Evolutionary conservation across 164 flowering plant genomes (phyloP), one percentile per base, ranked within the genome.

Genomic region (Vitis rupestris): DNA sequence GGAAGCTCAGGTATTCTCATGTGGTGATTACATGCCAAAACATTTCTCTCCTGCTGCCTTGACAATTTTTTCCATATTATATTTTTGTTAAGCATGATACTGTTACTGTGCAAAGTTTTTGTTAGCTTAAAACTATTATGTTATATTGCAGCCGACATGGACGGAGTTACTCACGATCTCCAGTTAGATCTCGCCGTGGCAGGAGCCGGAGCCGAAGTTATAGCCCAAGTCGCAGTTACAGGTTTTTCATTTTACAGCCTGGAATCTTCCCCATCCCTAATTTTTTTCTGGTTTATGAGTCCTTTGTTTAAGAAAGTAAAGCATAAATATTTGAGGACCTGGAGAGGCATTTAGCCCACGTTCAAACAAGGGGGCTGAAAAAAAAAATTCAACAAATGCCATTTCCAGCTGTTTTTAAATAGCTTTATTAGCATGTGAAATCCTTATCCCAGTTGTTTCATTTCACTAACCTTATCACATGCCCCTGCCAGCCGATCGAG

Each of bases 141-240:
- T 37, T 31, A 63, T 59, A 37, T 5, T 61, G 61, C 15, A 27
- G 55, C 72, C 78, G 87, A 50, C 83, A 78, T 10, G 89, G 80
- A 0, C 79, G 86, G 27, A 89, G 93, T 74, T 85, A 84, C 50
- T 86, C 93, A 10, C 82, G 91, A 15, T 90, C 97, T 19, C 92
- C 86, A 37, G 44, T 37, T 23, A 83, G 85, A 68, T 89, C 90
- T 65, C 87, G 90, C 27, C 89, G 86, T 65, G 85, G 88, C 29
- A 75, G 92, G 68, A 84, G 86, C 55, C 74, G 87, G 16, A 86
- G 91, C 66, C 78, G 84, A 9, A 90, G 94, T 74, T 80, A 77
- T 76, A 88, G 92, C 82, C 67, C 90, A n/a, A 85, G 89, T 65
- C 92, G 85, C 50, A 89, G 95, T 79, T 82, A 87, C 84, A 87